Evolutionary conservation across 202 grass and related monocot genomes (phyloP), one percentile per base, ranked within the genome.

Genomic region (Alloteropsis angusta): DNA sequence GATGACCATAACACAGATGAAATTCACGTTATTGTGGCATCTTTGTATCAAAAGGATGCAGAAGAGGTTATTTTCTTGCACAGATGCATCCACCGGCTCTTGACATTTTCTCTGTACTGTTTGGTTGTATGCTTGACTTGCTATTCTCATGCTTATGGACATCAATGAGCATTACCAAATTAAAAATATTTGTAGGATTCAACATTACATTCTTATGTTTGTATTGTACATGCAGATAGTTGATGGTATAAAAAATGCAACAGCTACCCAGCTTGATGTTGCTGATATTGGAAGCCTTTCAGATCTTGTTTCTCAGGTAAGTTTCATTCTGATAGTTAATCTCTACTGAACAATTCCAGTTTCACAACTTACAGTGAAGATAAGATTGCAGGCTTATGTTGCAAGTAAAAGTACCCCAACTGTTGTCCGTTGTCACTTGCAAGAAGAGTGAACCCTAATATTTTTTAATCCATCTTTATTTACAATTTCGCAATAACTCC

Each of bases 11-110:
- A 36, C 46, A 49, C 54, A 56, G 77, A 75, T 66, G 83, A 88
- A 74, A 17, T 92, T 79, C 87, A 92, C 84, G 89, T 97, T 71
- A 88, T 97, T 57, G 89, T 97, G 72, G 95, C 89, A 63, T 97
- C 91, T 68, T 79, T 97, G 46, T 94, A 94, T 85, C 73, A 88
- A 80, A 86, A 88, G 72, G 95, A 97, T 83, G 89, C 87, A 78
- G 87, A 94, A 70, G 89, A 97, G 94, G 94, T 97, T 69, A 80
- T 66, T 84, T 66, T 84, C 62, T 81, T 32, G 2, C 16, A 76
- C 17, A n/a, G 58, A 6, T 45, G 10, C 41, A 34, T 74, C 70
- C 39, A 54, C 43, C 37, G 32, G 37, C 26, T 48, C 49, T 65
- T 48, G 39, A 54, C 25, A 36, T 18, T 56, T 37, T 72, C 8